Evolutionary conservation across 768 basidiomycete species (phyloP), one percentile per base, ranked within the genome.

Genomic region (Sarcodon aspratus): DNA sequence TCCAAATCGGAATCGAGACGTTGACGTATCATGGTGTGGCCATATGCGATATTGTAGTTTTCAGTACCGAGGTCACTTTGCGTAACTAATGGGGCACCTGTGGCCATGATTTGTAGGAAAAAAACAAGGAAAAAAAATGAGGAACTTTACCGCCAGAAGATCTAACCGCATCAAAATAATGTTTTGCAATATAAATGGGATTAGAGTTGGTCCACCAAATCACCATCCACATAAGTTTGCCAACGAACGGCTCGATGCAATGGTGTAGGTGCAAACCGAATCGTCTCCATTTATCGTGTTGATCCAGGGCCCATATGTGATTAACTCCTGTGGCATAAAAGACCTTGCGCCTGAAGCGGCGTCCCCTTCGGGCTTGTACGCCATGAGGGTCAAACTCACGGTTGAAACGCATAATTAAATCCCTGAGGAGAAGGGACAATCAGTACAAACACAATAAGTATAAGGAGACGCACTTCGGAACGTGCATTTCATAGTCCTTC

Each of bases 31-130:
- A 54, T 33, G 0, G 74, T 73, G 0, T 75, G 71, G 0, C 56
- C 58, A 55, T 76, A 76, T 1, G 73, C 75, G 31, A 74, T 59
- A 0, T 67, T 62, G 51, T 64, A 63, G 48, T 76, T 76, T 47
- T 74, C 71, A 0, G 57, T 44, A 0, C 73, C 73, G 1, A 57
- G 66, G 54, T 75, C 72, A 48, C 69, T 72, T 49, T 71, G 71
- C 0, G 71, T 71, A 0, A 69, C 48, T 3, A 72, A 47, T 7
- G 71, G 66, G 10, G 73, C 57, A 21, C 45, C 68, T 70, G 21
- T 45, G 34, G 36, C 12, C 49, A 46, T 15, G 38, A 21, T 38
- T 48, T 49, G 31, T 44, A 33, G 32, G 34, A n/a, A 1, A 36
- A 17, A 18, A n/a, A 9, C 11, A 35, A 31, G 6, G 4, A 27